Percentiles rank a stretch among this genome's conserved stretches.
These are phyloP conservation scores for Aureobasidium vineae DNA, from an alignment of 2,329 filamentous ascomycete genomes.

Conservation along the genomic window DNA sequence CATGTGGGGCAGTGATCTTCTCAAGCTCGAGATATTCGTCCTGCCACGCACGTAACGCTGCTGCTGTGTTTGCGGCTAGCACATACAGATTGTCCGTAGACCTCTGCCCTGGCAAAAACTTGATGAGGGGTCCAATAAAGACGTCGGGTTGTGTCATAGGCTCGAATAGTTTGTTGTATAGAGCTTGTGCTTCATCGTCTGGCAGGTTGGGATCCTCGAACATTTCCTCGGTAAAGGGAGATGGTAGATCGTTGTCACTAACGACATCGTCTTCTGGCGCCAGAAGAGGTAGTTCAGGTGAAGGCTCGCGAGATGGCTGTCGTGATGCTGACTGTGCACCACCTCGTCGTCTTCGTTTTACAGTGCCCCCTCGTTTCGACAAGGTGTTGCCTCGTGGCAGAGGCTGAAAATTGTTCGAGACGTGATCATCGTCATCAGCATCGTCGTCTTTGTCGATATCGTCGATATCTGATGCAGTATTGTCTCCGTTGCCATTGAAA, in stretches of 20 bases:
- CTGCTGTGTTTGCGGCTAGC: conserved; percentile 55
- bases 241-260: conserved; percentile 33
- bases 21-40: conserved; percentile 60
- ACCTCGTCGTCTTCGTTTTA: conserved; percentile 21
- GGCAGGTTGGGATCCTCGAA: conserved; percentile 32
- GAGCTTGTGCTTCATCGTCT: conserved; percentile 42
- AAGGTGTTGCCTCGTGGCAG: conserved; percentile 13
- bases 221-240: conserved; percentile 28
- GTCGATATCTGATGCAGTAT: conserved; percentile 10
- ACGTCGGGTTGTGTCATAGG: conserved; percentile 46
- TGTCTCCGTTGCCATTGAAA: conserved; percentile 10
- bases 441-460: conserved; percentile 16
- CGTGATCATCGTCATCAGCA: conserved; percentile 22
- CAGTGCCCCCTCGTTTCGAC: conserved; percentile 11
- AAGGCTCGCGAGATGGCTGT: conserved; percentile 30
- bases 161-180: conserved; percentile 43
- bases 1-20: conserved; percentile 52
- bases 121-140: conserved; percentile 46
- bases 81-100: conserved; percentile 55
- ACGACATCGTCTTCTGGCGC: conserved; percentile 37
- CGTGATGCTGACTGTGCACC: conserved; percentile 21
- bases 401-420: conserved; percentile 10
- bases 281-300: conserved; percentile 37
- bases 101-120: conserved; percentile 44
- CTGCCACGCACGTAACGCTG: conserved; percentile 56